Evolutionary conservation across 805 yeast genomes (phyloP), one percentile per base, ranked within the genome.

Genomic region (Kodamaea hsintzibuensis): DNA sequence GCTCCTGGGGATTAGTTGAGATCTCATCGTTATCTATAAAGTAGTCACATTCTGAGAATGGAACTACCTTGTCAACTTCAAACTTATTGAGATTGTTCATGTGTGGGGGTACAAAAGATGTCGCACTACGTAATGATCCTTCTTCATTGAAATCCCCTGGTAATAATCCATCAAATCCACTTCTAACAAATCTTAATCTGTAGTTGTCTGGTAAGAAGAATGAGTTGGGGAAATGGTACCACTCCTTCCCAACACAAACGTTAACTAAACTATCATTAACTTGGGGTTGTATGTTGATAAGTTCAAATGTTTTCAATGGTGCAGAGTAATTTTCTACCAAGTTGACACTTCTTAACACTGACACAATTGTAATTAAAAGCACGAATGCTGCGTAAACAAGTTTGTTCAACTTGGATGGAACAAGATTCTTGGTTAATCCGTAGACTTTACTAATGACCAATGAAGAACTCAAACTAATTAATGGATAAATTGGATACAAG

Each of bases 201-300:
- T 78, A 78, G 54, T 82, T 74, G 3, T 81, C 79, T 2, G 89
- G 85, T 19, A 93, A 72, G 64, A 92, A 90, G 66, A 91, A 89
- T 0, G 97, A 91, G 0, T 89, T 84, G 8, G 98, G 97, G 69
- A 76, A 92, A 64, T 93, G 88, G 64, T 90, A 91, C 98, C 98
- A 92, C 71, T 93, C 98, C 55, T 96, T 80, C 1, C 97, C 98
- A n/a, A 88, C 78, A 69, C 98, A 93, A 0, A 93, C 86, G 59
- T 83, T 86, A 7, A 49, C 52, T 46, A 53, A 8, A 13, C 27
- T 12, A 12, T 40, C 42, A 1, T n/a, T 7, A 2, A 47, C 47
- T 12, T 46, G 38, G 6, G 55, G 55, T 14, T 56, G 49, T 6
- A 42, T 7, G 42, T 57, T 56, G 18, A 58, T 53, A 7, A 46